A percentile compares a stretch with the other conserved stretches of the same genome.
phyloP scores from a whole-genome alignment of 2,329 filamentous ascomycete genomes.

The Talaromyces piceae region DNA sequence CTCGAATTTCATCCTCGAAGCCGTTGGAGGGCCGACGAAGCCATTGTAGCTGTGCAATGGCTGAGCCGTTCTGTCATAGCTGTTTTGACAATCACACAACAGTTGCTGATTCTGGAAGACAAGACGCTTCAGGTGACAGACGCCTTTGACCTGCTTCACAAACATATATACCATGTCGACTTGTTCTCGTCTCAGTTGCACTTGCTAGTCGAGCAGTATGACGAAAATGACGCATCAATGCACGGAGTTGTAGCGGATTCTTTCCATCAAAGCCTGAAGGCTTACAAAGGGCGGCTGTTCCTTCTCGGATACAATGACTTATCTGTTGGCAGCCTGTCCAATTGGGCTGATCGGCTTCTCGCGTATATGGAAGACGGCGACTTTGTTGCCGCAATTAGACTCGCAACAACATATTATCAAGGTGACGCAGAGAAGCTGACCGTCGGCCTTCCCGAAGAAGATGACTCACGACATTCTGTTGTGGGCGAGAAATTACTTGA shows the following conservation, averaged over 20 bases:
- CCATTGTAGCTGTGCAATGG: slow-evolving; percentile 96
- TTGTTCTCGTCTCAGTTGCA: slow-evolving; percentile 84
- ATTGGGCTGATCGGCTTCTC: slow-evolving; percentile 91
- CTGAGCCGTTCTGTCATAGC: slow-evolving; percentile 86
- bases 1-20: slow-evolving; percentile 76
- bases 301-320: slow-evolving; percentile 90
- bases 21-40: slow-evolving; percentile 87
- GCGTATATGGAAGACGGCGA: slow-evolving; percentile 96
- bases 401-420: slow-evolving; percentile 87
- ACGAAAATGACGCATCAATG: slow-evolving; percentile 81
- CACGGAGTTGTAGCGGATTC: slow-evolving; percentile 95
- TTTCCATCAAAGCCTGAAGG: slow-evolving; percentile 94
- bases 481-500: slow-evolving; percentile 85
- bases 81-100: slow-evolving; percentile 88
- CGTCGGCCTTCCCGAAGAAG: slow-evolving; percentile 83
- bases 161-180: slow-evolving; percentile 86
- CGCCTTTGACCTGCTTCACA: slow-evolving; percentile 83
- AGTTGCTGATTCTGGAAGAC: slow-evolving; percentile 87
- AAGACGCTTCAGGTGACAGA: slow-evolving; percentile 84
- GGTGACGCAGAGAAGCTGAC: slow-evolving; percentile 91
- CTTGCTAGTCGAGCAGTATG: slow-evolving; percentile 74
- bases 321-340: slow-evolving; percentile 83
- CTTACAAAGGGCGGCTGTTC: slow-evolving; percentile 91
- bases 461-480: slow-evolving; percentile 64
- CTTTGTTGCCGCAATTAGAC: slow-evolving; percentile 80